Conservation (phyloP, 2,329 filamentous ascomycete species). For the Diaporthe vexans region DNA sequence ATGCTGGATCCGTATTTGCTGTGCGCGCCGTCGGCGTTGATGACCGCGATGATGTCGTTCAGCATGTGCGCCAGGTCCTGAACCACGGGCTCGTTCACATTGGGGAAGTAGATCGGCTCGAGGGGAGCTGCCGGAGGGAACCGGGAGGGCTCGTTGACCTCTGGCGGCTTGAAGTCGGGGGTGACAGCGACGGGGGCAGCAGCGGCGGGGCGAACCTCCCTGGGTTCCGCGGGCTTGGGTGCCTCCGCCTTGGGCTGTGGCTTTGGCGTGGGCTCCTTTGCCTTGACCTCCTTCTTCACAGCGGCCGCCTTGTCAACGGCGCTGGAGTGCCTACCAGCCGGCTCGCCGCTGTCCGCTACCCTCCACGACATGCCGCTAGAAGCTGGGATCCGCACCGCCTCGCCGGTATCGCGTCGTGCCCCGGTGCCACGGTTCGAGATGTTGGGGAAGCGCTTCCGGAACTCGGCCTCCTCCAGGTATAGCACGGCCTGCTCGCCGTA, state of each 20-base stretch:
- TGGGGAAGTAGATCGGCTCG: constrained; percentile 80
- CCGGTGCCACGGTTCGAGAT: constrained; percentile 62
- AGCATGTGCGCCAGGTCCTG: constrained; percentile 95
- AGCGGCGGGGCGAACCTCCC: constrained; percentile 40
- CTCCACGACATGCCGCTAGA: constrained; percentile 89
- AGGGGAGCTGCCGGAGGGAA: constrained; percentile 78
- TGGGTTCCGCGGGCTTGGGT: constrained; percentile 48
- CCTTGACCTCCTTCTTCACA: constrained; percentile 47
- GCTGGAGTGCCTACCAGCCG: constrained; percentile 72
- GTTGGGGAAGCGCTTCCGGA: constrained; percentile 83
- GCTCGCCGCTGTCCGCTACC: constrained; percentile 73
- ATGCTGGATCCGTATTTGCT: constrained; percentile 84
- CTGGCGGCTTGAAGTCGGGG: constrained; percentile 65
- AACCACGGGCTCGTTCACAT: constrained; percentile 87
- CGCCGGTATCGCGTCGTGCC: constrained; percentile 70
- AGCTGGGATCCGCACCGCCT: constrained; percentile 85
- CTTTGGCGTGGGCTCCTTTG: constrained; percentile 48
- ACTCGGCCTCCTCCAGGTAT: constrained; percentile 95
- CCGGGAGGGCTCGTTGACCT: constrained; percentile 76
- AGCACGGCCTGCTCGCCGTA: constrained; percentile 95
- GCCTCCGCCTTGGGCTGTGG: constrained; percentile 45
- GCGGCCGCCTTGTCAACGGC: constrained; percentile 59
- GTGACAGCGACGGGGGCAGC: constrained; percentile 47
- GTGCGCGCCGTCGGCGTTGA: constrained; percentile 87
- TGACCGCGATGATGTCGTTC: constrained; percentile 94